Conservation (phyloP, 495 filamentous ascomycete species). For the Aspergillus bertholletiae region DNA sequence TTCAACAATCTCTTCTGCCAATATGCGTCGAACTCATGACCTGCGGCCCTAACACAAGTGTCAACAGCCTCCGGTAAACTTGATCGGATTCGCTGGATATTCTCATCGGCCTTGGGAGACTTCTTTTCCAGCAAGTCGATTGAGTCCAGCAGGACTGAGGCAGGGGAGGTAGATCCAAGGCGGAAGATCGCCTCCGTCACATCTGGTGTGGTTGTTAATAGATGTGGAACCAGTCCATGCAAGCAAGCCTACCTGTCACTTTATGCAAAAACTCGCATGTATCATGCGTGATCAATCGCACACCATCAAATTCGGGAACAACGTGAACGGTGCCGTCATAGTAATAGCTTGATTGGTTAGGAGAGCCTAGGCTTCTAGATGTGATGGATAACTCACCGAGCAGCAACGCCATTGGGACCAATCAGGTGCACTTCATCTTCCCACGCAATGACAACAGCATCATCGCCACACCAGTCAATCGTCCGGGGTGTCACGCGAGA, state of each 20-base stretch:
- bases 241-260: slow-evolving; percentile 56
- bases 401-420: slow-evolving; percentile 73
- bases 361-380: background rate
- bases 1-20: slow-evolving; percentile 96
- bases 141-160: slow-evolving; percentile 88
- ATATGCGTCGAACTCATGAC: slow-evolving; percentile 80
- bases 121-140: slow-evolving; percentile 87
- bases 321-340: slow-evolving; percentile 92
- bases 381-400: slow-evolving; percentile 40
- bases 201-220: slow-evolving; percentile 34
- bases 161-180: slow-evolving; percentile 79
- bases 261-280: slow-evolving; percentile 94
- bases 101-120: slow-evolving; percentile 95
- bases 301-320: slow-evolving; percentile 82
- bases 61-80: slow-evolving; percentile 89
- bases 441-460: slow-evolving; percentile 92
- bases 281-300: slow-evolving; percentile 83
- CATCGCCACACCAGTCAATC: slow-evolving; percentile 94
- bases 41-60: slow-evolving; percentile 84
- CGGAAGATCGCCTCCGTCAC: slow-evolving; percentile 86
- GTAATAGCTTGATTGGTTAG: slow-evolving; percentile 57
- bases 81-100: slow-evolving; percentile 87
- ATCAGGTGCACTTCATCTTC: slow-evolving; percentile 98
- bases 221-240: background rate
- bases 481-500: slow-evolving; percentile 83